These are phyloP conservation scores for Ogataea saltuana DNA, from an alignment of 805 yeast species.

Conservation along the genomic window DNA sequence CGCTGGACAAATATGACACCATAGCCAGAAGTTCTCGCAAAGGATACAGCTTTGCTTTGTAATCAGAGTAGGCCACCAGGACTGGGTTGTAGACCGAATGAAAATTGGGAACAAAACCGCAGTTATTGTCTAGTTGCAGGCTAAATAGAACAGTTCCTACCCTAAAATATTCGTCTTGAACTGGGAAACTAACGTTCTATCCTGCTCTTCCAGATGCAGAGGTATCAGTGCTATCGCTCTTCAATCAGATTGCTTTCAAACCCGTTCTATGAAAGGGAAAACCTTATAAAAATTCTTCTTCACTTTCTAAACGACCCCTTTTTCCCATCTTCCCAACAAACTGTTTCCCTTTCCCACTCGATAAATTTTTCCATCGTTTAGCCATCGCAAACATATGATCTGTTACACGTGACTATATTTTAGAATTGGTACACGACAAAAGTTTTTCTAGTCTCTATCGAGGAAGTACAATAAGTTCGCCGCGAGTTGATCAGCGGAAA, in stretches of 20 bases:
- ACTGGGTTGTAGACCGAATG: not conserved
- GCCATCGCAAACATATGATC: not conserved
- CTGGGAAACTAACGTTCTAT: not conserved
- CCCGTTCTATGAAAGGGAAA: not conserved
- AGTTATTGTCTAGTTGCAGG: not conserved
- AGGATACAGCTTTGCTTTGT: too few relatives aligned
- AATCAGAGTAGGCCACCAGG: too few relatives aligned
- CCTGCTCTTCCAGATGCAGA: not conserved
- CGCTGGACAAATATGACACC: slow-evolving; percentile 24
- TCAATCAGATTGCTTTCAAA: not conserved
- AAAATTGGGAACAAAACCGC: not conserved
- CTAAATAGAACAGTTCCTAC: not conserved
- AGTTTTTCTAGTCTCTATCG: not conserved
- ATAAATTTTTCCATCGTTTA: slow-evolving; percentile 6
- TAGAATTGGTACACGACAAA: not conserved
- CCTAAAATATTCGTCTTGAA: not conserved
- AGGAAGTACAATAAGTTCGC: not conserved
- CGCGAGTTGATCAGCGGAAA: too few relatives aligned
- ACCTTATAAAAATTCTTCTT: not conserved
- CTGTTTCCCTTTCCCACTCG: slow-evolving; percentile 3
- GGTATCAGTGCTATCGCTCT: not conserved
- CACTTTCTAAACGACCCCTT: slow-evolving; percentile 8
- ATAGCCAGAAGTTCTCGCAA: too few relatives aligned
- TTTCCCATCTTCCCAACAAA: slow-evolving; percentile 2
- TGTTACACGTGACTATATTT: not conserved